A percentile compares a stretch with the other conserved stretches of the same genome.
These are phyloP conservation scores for Neurospora sp. DNA, from an alignment of 495 filamentous ascomycete species.

Conservation along the genomic window DNA sequence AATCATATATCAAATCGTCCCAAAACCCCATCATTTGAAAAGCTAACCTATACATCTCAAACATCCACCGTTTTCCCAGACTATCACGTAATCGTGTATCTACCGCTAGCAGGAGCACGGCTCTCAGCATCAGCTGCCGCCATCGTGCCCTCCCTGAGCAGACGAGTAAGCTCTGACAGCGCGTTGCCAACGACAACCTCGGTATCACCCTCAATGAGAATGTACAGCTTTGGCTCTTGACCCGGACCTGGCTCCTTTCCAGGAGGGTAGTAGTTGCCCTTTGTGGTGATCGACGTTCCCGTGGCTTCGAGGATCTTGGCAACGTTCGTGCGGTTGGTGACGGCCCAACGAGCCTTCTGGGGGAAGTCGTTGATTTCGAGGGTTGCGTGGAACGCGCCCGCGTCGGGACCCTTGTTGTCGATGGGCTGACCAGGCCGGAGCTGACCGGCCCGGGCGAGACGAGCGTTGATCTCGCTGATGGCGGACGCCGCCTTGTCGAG, in stretches of 20 bases:
- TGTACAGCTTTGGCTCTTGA: conserved; percentile 84
- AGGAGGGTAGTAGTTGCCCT: conserved; percentile 76
- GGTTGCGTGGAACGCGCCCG: conserved; percentile 93
- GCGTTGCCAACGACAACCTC: conserved; percentile 86
- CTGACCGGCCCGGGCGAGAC: conserved; percentile 75
- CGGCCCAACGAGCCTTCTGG: conserved; percentile 96
- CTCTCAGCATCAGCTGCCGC: conserved; percentile 80
- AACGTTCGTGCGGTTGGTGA: conserved; percentile 97
- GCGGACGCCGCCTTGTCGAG: conserved; percentile 78
- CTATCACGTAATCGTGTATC: conserved; percentile 75
- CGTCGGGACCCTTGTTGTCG: conserved; percentile 97
- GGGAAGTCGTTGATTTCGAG: conserved; percentile 99
- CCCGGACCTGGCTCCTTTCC: conserved; percentile 70
- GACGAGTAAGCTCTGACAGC: conserved; percentile 78
- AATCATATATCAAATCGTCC: background rate
- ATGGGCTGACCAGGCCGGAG: conserved; percentile 88
- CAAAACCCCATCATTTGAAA: background rate
- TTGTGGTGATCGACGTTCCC: conserved; percentile 93
- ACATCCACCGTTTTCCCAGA: background rate
- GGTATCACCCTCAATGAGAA: conserved; percentile 94
- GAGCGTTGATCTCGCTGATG: conserved; percentile 76
- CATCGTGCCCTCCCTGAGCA: conserved; percentile 86
- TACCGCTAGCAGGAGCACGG: conserved; percentile 67
- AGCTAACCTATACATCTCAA: background rate
- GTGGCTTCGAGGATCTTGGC: conserved; percentile 95